Percentiles rank a stretch among this genome's conserved stretches.
Conservation (phyloP, 164 flowering plant species). For the Pachysandra terminalis region DNA sequence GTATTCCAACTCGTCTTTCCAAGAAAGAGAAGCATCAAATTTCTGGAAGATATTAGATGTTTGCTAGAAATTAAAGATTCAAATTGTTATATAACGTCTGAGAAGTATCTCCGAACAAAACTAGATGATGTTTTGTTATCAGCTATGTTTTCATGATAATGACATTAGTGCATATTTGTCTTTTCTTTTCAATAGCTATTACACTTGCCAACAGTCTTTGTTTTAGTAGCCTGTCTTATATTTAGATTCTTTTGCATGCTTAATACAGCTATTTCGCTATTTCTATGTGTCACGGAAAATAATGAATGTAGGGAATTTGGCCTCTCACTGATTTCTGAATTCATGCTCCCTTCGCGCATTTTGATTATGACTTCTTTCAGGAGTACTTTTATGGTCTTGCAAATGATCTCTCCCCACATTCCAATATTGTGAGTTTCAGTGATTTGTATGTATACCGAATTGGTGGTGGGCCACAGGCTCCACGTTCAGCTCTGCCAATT, state of each 20-base stretch:
- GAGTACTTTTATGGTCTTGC: constrained; percentile 89
- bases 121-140: too few species aligned
- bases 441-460: constrained; percentile 67
- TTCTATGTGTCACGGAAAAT: too few species aligned
- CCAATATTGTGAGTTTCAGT: constrained; percentile 71
- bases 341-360: constrained; percentile 1
- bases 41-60: background rate
- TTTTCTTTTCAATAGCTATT: background rate
- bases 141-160: too few species aligned
- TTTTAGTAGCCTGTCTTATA: background rate
- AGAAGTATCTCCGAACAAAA: background rate
- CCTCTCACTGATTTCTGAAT: too few species aligned
- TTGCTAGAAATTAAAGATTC: background rate
- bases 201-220: too few species aligned
- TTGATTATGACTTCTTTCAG: constrained; percentile 36
- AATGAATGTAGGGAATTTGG: background rate
- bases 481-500: constrained; percentile 93
- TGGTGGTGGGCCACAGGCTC: constrained; percentile 99
- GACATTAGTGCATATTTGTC: too few species aligned
- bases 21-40: background rate
- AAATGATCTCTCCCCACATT: constrained; percentile 86
- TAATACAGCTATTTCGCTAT: background rate
- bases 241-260: background rate
- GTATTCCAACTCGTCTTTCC: too few species aligned
- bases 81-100: background rate